A percentile compares a stretch with the other conserved stretches of the same genome.
These are phyloP conservation scores for Agaricus sinodeliciosus DNA, from an alignment of 768 basidiomycete species.

Conservation along the genomic window DNA sequence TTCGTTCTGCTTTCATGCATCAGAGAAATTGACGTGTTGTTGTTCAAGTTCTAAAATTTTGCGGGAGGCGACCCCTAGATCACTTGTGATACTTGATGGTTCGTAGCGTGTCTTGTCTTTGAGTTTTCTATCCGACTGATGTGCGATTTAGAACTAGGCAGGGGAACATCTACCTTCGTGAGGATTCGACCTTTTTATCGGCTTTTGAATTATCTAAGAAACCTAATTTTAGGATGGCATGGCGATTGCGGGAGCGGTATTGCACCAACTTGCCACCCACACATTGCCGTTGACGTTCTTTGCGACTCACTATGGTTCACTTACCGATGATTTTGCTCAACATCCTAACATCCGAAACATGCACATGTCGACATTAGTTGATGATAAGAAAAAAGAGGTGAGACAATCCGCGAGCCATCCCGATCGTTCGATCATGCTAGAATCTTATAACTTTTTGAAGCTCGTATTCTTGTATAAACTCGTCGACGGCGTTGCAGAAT, in stretches of 20 bases:
- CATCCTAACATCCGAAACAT: slow-evolving; percentile 91
- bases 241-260: slow-evolving; percentile 93
- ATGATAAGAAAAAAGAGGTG: slow-evolving; percentile 88
- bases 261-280: slow-evolving; percentile 92
- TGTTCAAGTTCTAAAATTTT: slow-evolving; percentile 78
- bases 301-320: slow-evolving; percentile 94
- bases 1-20: neutral
- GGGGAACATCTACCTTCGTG: slow-evolving; percentile 93
- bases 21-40: neutral
- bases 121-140: slow-evolving; percentile 6
- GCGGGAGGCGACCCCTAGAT: slow-evolving; percentile 88
- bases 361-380: slow-evolving; percentile 93
- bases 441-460: slow-evolving; percentile 27
- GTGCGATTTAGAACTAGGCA: slow-evolving; percentile 64
- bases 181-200: slow-evolving; percentile 11
- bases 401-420: slow-evolving; percentile 11
- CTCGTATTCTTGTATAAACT: slow-evolving; percentile 95
- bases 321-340: slow-evolving; percentile 90
- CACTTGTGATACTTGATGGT: slow-evolving; percentile 94
- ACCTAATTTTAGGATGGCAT: slow-evolving; percentile 72
- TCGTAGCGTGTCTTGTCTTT: slow-evolving; percentile 16
- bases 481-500: slow-evolving; percentile 77
- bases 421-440: neutral
- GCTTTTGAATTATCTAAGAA: slow-evolving; percentile 3
- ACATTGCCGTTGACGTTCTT: slow-evolving; percentile 92